Evolutionary conservation across 2,329 filamentous ascomycete genomes (phyloP), one percentile per base, ranked within the genome.

Genomic region (Gaeumannomyces sp.): DNA sequence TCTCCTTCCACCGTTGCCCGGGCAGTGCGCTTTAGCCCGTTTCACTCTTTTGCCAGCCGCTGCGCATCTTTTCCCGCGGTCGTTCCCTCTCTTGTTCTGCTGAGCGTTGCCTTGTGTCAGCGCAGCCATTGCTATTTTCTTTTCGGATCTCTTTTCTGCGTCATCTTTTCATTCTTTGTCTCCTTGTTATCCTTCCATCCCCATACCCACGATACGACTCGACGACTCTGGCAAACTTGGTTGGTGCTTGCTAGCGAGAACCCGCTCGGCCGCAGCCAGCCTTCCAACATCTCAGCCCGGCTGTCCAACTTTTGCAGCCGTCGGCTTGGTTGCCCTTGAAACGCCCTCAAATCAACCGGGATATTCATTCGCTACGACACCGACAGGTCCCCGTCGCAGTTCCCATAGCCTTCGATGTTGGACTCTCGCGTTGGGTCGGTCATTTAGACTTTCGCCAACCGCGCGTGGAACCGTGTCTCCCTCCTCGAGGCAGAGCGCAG

Each of bases 251-350:
- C 45, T 53, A n/a, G 45, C 45, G 45, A 53, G 45, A 53, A 53
- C 22, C 45, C 45, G 45, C 45, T 53, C n/a, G 22, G 19, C 33
- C 45, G n/a, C 22, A 53, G 45, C 3, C 45, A 22, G 45, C 28
- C 22, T 45, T 61, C 60, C 60, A 25, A 61, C 33, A 61, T 45
- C 31, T 38, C 33, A 61, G 60, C 29, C 3, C 25, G 33, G 22
- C 33, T 45, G n/a, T 61, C 60, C 60, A 61, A 61, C 60, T 61
- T 61, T 61, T 61, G n/a, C 60, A 45, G 27, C 31, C 27, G 13
- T 19, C 59, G 31, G 29, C n/a, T 38, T 61, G 60, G 60, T 61
- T 61, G 60, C 60, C 33, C 13, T 62, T 53, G 61, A 62, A 19
- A 62, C 61, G 61, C 35, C 19, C 28, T 11, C 61, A 56, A n/a